Conservation (phyloP, 768 basidiomycete species). For the Termitomyces titanicus region DNA sequence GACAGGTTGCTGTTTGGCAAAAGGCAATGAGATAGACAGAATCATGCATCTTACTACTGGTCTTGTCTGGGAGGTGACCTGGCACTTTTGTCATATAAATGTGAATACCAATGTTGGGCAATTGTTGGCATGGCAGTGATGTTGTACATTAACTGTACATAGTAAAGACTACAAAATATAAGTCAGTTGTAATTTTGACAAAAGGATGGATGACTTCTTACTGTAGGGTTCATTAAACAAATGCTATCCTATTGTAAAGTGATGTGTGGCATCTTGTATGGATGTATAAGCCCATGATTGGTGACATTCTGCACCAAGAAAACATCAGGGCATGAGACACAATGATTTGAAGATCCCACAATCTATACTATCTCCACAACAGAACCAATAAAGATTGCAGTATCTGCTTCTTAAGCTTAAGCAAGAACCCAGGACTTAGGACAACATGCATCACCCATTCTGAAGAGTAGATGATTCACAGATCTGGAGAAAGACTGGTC, state of each 20-base stretch:
- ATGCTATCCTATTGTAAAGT: neutral
- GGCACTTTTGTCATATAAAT: neutral
- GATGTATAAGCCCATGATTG: neutral
- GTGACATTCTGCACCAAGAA: neutral
- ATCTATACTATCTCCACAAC: neutral
- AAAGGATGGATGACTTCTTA: neutral
- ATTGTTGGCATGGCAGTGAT: too few species aligned
- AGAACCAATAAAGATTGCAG: neutral
- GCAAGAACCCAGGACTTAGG: neutral
- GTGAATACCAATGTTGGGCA: neutral
- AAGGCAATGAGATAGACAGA: neutral
- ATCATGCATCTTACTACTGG: constrained; percentile 10
- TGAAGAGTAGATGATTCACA: neutral
- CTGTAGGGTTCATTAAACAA: neutral
- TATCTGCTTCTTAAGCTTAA: neutral
- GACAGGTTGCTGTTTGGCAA: too few species aligned
- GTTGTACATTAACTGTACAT: neutral
- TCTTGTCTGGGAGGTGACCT: too few species aligned
- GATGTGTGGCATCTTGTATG: constrained; percentile 3
- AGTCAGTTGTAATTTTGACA: neutral
- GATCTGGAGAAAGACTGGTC: neutral
- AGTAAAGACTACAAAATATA: neutral
- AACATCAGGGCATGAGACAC: neutral
- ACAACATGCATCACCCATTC: neutral
- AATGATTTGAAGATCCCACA: neutral